Evolutionary conservation across 805 yeast species (phyloP).

Genomic region (Candida nanaspora): DNA sequence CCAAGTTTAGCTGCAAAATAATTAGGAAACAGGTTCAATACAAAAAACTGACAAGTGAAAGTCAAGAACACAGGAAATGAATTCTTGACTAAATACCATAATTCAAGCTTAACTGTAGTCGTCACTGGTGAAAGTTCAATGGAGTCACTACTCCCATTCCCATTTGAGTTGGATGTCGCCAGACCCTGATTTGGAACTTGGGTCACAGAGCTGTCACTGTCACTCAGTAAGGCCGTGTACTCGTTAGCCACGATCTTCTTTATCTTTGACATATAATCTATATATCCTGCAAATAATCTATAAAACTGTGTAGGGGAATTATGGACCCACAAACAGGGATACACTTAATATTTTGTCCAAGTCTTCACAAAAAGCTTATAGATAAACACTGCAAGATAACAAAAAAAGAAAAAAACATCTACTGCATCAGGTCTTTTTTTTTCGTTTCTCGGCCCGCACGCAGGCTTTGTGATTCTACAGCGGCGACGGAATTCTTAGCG

Average conservation of each 20-base stretch:
- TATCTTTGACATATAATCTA: background rate
- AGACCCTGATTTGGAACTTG: background rate
- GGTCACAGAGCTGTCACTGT: background rate
- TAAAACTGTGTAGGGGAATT: background rate
- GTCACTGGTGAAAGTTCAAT: background rate
- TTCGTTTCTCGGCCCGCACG: no score
- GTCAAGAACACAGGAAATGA: conserved; percentile 58
- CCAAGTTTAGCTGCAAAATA: conserved; percentile 68
- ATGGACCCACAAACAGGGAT: no score
- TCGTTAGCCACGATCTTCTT: background rate
- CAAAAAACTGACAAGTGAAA: conserved; percentile 58
- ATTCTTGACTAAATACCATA: conserved; percentile 25
- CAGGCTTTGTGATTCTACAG: no score
- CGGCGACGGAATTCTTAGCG: no score
- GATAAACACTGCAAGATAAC: no score
- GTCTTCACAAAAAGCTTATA: no score
- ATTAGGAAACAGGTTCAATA: conserved; percentile 67
- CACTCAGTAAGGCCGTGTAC: background rate
- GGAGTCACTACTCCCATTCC: background rate
- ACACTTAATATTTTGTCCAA: no score
- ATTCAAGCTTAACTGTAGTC: conserved; percentile 12
- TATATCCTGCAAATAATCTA: background rate
- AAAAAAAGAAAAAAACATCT: no score
- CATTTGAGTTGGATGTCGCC: background rate
- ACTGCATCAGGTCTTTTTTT: no score